Evolutionary conservation across 2,329 filamentous ascomycete genomes (phyloP), one percentile per base, ranked within the genome.

Genomic region (Xylaria sp.): DNA sequence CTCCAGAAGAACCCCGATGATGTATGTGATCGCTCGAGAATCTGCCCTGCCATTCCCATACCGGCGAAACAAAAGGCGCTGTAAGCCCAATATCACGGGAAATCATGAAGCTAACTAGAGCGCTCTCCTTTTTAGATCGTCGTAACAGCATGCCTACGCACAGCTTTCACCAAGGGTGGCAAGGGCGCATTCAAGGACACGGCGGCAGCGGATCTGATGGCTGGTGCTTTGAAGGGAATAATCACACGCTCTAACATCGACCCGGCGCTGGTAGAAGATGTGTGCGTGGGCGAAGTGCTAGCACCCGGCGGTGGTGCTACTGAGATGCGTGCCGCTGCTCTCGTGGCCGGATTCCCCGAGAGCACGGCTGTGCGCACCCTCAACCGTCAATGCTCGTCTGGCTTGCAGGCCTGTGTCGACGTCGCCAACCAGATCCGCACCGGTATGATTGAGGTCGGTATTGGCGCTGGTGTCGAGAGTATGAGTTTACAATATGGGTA

Each of bases 181-280:
- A 94, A 94, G 83, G 96, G 96, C 75, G 92, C 90, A 59, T 96
- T 99, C 87, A 98, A 98, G 86, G 96, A 98, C 83, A 98, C 96
- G 9, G 87, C 89, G 65, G 93, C 92, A 7, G 89, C 94, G 50
- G 95, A 98, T 81, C 86, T 98, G 71, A 90, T 98, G 77, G 90
- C 90, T 60, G 94, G 93, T 75, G 91, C 94, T 56, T 91, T 98
- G 82, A 91, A 90, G 82, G 90, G 90, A 69, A 85, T 98, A 73
- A 87, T 98, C 79, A 86, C 92, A 66, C 92, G 94, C 76, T 98
- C 94, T 74, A 90, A 90, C 73, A 97, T 98, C 82, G 92, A 98
- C 83, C 94, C 96, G 25, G 85, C 84, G 46, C 87, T 96, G 44
- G 94, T 99, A 58, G 93, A 98, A 82, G 96, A 99, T 80, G 91